Evolutionary conservation across 2,329 filamentous ascomycete species (phyloP), one percentile per base, ranked within the genome.

Genomic region (Diaporthe eres): DNA sequence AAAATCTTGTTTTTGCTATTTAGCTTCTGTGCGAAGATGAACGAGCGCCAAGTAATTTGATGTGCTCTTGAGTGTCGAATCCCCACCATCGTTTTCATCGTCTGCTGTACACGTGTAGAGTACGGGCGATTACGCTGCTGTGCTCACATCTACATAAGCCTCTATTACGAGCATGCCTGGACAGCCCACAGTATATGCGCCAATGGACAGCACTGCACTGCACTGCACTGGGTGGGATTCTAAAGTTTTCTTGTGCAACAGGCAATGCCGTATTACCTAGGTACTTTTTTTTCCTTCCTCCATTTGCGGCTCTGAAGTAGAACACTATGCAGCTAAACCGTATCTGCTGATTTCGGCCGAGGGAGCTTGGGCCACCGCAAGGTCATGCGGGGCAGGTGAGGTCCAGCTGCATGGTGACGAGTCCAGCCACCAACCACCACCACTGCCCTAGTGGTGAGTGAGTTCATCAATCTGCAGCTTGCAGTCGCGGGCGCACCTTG

Each of bases 361-460:
- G 65, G 65, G 65, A 70, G 65, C 65, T 70, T 70, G 65, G 65
- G 65, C 65, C 65, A 70, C 19, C 49, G 13, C 34, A 37, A 70
- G 65, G 34, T 70, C 65, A 55, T 70, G 65, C 65, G 65, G 65
- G 65, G 65, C 65, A 70, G 4, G 65, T 70, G 17, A 25, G 65
- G 49, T 55, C 34, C 37, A 44, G 19, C 65, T 53, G 47, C 31
- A 10, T 28, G 65, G 65, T 68, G 65, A 53, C 65, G 47, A 68
- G 28, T 51, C 47, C 65, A 39, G 65, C 65, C 65, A 68, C 65
- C 65, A 53, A 39, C 65, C 34, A 31, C 44, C 63, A 67, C 28
- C 61, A 65, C 60, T 65, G 60, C 60, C 60, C 60, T 22, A 55
- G n/a, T 19, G 34, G 25, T 42, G 47, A 70, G 34, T n/a, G 22